These are phyloP conservation scores for Pyricularia grisea DNA, from an alignment of 2,329 filamentous ascomycete genomes.

Conservation along the genomic window DNA sequence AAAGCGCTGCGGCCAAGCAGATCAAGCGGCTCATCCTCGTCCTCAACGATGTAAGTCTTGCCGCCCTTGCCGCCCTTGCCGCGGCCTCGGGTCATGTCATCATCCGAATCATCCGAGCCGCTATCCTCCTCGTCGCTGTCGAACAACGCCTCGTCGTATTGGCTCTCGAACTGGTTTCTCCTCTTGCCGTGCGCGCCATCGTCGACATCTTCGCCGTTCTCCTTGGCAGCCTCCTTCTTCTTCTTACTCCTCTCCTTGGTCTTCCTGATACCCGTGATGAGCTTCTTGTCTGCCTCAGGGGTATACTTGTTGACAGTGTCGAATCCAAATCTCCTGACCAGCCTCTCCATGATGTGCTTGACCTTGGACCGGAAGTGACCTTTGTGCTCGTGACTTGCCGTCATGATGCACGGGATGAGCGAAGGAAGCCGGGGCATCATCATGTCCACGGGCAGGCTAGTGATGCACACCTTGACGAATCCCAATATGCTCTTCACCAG, in stretches of 20 bases:
- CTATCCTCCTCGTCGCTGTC: constrained; percentile 61
- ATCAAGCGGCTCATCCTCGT: constrained; percentile 90
- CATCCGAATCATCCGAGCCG: constrained; percentile 51
- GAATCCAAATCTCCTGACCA: constrained; percentile 84
- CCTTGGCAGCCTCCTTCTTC: constrained; percentile 65
- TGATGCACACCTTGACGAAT: constrained; percentile 93
- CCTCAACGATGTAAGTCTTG: constrained; percentile 91
- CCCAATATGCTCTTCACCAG: constrained; percentile 91
- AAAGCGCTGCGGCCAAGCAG: constrained; percentile 82
- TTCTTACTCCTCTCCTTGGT: constrained; percentile 84
- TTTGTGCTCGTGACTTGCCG: constrained; percentile 98
- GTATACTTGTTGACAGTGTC: constrained; percentile 71
- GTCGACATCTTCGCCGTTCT: constrained; percentile 47
- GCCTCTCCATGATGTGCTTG: constrained; percentile 93
- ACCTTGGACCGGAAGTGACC: constrained; percentile 95
- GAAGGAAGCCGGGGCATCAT: constrained; percentile 68
- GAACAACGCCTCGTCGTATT: constrained; percentile 94
- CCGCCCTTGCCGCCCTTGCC: constrained; percentile 55
- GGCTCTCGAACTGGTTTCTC: constrained; percentile 70
- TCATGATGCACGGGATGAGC: constrained; percentile 81
- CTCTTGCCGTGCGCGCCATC: constrained; percentile 39
- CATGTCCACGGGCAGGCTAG: constrained; percentile 70
- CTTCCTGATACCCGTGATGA: constrained; percentile 92
- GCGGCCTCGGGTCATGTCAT: constrained; percentile 26
- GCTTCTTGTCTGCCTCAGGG: constrained; percentile 78